phyloP scores from a whole-genome alignment of 2,329 filamentous ascomycete genomes.

The Arthrobotrys sphaeroides region DNA sequence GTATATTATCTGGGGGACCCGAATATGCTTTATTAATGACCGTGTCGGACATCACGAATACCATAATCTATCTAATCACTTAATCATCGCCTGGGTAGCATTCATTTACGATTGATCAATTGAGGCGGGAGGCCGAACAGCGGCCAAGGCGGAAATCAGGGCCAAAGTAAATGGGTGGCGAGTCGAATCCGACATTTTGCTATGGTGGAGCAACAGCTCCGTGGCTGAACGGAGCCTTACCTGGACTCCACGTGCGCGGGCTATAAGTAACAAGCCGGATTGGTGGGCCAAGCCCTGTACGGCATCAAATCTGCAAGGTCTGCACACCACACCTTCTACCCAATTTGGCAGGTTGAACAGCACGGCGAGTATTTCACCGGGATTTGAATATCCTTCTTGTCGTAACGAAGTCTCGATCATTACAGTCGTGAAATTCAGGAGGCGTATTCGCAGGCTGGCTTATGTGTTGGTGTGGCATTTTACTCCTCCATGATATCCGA shows the following conservation, averaged over 20 bases:
- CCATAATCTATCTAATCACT: constrained; percentile 9
- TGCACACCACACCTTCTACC: background rate
- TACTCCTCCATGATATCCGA: background rate
- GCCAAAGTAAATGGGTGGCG: background rate
- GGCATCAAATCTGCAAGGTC: background rate
- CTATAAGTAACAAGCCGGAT: background rate
- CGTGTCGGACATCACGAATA: background rate
- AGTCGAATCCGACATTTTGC: background rate
- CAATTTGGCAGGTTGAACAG: background rate
- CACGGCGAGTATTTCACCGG: background rate
- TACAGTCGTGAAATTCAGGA: background rate
- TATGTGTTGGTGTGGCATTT: constrained; percentile 16
- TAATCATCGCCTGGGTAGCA: too few relatives aligned
- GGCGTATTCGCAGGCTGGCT: too few relatives aligned
- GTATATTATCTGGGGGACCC: constrained; percentile 1
- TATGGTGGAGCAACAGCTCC: background rate
- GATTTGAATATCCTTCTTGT: background rate
- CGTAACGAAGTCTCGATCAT: background rate
- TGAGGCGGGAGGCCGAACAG: too few relatives aligned
- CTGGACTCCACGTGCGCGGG: background rate
- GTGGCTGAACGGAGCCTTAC: constrained; percentile 17
- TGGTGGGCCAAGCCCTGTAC: background rate
- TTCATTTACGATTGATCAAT: too few relatives aligned
- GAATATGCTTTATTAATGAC: constrained; percentile 6
- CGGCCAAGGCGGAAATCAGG: background rate